Percentiles rank a stretch among this genome's conserved stretches.
phyloP scores from a whole-genome alignment of 352 stramenopile species.

The Phytopythium chamaehyphon region DNA sequence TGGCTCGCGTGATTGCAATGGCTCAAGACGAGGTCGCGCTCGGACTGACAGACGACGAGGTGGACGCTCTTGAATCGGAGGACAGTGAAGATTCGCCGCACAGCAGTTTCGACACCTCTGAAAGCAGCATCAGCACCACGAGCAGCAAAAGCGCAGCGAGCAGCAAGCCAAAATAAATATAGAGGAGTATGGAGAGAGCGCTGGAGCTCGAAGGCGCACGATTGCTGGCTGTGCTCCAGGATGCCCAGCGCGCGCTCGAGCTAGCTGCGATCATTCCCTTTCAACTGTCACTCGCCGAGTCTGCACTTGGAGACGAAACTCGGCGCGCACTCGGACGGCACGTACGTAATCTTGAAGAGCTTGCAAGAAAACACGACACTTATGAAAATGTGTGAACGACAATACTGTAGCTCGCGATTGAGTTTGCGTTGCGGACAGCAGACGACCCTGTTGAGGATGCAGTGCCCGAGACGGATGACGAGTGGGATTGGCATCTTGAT shows the following conservation, averaged over 20 bases:
- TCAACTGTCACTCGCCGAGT: neutral
- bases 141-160: slow-evolving; percentile 5
- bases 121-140: slow-evolving; percentile 9
- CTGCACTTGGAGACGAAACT: slow-evolving; percentile 4
- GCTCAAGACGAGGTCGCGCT: slow-evolving; percentile 56
- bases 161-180: slow-evolving; percentile 3
- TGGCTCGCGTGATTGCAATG: slow-evolving; percentile 53
- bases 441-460: neutral
- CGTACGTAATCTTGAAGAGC: slow-evolving; percentile 6
- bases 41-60: slow-evolving; percentile 17
- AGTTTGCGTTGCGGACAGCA: slow-evolving; percentile 16
- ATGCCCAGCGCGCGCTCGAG: slow-evolving; percentile 18
- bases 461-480: slow-evolving; percentile 16
- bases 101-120: slow-evolving; percentile 8
- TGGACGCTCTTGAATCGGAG: slow-evolving; percentile 24
- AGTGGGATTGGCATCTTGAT: slow-evolving; percentile 8
- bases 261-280: slow-evolving; percentile 22
- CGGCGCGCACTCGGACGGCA: slow-evolving; percentile 14
- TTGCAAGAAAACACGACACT: neutral
- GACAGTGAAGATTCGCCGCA: slow-evolving; percentile 9
- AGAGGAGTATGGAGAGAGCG: slow-evolving; percentile 14
- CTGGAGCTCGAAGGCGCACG: slow-evolving; percentile 21
- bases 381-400: neutral
- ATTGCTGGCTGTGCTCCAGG: slow-evolving; percentile 17
- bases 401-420: slow-evolving; percentile 12